Evolutionary conservation across 306 rosid species (phyloP).

Genomic region (Dalbergia cochinchinensis): DNA sequence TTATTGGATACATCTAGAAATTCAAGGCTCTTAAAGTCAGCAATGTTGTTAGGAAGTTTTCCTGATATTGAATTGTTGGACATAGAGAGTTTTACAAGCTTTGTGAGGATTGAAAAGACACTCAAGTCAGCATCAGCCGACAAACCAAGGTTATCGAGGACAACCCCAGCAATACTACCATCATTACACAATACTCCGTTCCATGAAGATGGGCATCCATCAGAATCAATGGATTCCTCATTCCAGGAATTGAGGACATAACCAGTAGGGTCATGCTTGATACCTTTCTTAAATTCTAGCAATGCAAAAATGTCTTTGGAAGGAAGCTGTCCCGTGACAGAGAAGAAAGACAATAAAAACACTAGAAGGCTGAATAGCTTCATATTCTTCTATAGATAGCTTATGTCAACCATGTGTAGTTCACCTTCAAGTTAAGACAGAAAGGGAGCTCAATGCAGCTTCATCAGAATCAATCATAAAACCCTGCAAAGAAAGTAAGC

Average conservation of each 20-base stretch:
- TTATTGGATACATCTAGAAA: slow-evolving; percentile 75
- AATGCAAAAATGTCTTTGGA: slow-evolving; percentile 81
- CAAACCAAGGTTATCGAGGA: slow-evolving; percentile 68
- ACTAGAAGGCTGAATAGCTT: slow-evolving; percentile 55
- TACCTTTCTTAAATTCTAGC: slow-evolving; percentile 79
- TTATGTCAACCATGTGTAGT: neutral
- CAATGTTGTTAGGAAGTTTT: slow-evolving; percentile 63
- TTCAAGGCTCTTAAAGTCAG: slow-evolving; percentile 64
- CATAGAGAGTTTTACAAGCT: slow-evolving; percentile 72
- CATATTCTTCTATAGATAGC: slow-evolving; percentile 48
- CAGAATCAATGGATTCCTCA: slow-evolving; percentile 74
- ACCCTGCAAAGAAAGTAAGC: slow-evolving; percentile 29
- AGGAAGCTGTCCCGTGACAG: slow-evolving; percentile 77
- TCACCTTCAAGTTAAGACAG: neutral
- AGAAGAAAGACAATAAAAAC: slow-evolving; percentile 56
- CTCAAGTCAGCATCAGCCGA: slow-evolving; percentile 72
- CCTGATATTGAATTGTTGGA: slow-evolving; percentile 75
- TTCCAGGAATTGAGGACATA: slow-evolving; percentile 83
- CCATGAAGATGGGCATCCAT: slow-evolving; percentile 91
- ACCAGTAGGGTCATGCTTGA: slow-evolving; percentile 87
- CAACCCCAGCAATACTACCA: slow-evolving; percentile 76
- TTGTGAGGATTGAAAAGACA: slow-evolving; percentile 69
- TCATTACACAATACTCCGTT: slow-evolving; percentile 79
- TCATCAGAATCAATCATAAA: slow-evolving; percentile 28
- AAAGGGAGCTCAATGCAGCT: slow-evolving; percentile 18